phyloP scores from a whole-genome alignment of 2,329 filamentous ascomycete species.

The Rhynchosporium graminicola region DNA sequence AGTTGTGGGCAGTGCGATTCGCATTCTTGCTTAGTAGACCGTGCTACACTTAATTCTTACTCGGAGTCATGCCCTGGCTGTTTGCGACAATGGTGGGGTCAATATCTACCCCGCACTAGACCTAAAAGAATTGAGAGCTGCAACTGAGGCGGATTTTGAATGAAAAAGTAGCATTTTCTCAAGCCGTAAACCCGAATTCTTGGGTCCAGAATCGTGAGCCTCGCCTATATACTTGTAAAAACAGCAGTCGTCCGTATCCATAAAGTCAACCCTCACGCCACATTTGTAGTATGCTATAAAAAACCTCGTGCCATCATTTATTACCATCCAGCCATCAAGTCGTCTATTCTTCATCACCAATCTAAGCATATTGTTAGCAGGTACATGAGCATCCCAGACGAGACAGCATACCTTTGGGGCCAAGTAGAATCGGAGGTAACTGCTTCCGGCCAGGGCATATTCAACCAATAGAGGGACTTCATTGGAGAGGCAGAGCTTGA shows the following conservation, averaged over 20 bases:
- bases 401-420: constrained; percentile 77
- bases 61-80: constrained; percentile 17
- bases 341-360: constrained; percentile 64
- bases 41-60: constrained; percentile 10
- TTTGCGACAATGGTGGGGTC: constrained; percentile 21
- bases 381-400: not conserved
- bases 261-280: constrained; percentile 39
- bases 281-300: constrained; percentile 35
- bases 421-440: constrained; percentile 94
- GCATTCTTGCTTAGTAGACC: constrained; percentile 6
- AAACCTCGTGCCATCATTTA: constrained; percentile 34
- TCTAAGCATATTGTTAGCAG: constrained; percentile 50
- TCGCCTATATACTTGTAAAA: constrained; percentile 16
- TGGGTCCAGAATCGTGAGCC: constrained; percentile 14
- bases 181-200: constrained; percentile 24
- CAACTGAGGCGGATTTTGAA: constrained; percentile 10
- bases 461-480: constrained; percentile 96
- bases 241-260: constrained; percentile 34
- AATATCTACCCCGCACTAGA: constrained; percentile 34
- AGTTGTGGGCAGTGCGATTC: constrained; percentile 11
- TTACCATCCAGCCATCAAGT: constrained; percentile 28
- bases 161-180: constrained; percentile 23
- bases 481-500: constrained; percentile 92
- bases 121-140: constrained; percentile 17
- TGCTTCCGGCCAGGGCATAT: constrained; percentile 78